Conservation (phyloP, 2,329 filamentous ascomycete genomes). For the Escovopsis sp. region DNA sequence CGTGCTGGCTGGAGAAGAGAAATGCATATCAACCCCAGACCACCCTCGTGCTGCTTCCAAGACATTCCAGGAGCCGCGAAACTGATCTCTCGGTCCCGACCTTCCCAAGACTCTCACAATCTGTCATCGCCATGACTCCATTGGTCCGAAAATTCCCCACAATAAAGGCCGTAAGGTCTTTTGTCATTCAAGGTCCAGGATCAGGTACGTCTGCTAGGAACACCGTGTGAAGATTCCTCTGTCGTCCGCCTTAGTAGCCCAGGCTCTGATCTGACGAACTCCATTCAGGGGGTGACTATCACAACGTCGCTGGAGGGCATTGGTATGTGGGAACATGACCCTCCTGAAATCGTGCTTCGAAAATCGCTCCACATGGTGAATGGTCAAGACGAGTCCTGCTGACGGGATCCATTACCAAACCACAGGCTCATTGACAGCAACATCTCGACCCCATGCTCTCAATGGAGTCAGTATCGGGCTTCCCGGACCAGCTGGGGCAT, state of each 20-base stretch:
- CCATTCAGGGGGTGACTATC: constrained; percentile 60
- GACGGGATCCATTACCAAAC: too few species aligned
- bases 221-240: not conserved
- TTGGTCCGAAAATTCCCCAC: constrained; percentile 47
- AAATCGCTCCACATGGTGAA: not conserved
- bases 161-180: constrained; percentile 59
- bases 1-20: too few species aligned
- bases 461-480: constrained; percentile 74
- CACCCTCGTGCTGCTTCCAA: not conserved
- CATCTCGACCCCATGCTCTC: constrained; percentile 84
- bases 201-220: constrained; percentile 11
- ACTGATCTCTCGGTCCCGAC: too few species aligned
- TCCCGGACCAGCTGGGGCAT: constrained; percentile 91
- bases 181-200: constrained; percentile 14
- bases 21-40: not conserved
- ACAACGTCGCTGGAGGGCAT: constrained; percentile 70
- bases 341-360: not conserved
- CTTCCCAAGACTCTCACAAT: too few species aligned
- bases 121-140: constrained; percentile 25
- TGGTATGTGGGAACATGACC: constrained; percentile 29
- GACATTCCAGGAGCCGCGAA: not conserved
- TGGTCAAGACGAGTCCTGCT: too few species aligned
- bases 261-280: not conserved
- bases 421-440: constrained; percentile 78
- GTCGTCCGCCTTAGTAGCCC: not conserved